Conservation (phyloP, 2,329 filamentous ascomycete genomes). For the Scorias spongiosa region DNA sequence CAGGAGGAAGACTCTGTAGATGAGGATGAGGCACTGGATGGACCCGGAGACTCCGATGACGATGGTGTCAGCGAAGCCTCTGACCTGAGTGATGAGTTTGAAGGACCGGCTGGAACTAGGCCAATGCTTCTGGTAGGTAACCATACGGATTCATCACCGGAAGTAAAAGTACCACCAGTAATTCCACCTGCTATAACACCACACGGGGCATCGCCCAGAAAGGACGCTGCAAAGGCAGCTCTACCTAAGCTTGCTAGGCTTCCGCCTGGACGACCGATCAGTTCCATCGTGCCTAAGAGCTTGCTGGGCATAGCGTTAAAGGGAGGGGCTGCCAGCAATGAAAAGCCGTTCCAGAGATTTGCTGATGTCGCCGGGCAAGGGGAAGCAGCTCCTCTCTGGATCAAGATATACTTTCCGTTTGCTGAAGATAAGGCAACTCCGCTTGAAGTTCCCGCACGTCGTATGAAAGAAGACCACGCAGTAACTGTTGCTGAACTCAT, state of each 20-base stretch:
- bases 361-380: slow-evolving; percentile 63
- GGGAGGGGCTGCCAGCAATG: slow-evolving; percentile 39
- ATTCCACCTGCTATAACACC: slow-evolving; percentile 29
- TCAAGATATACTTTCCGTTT: slow-evolving; percentile 65
- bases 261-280: slow-evolving; percentile 58
- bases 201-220: slow-evolving; percentile 45
- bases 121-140: slow-evolving; percentile 56
- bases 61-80: slow-evolving; percentile 22
- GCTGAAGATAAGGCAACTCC: slow-evolving; percentile 49
- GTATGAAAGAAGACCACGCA: slow-evolving; percentile 51
- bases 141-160: slow-evolving; percentile 38
- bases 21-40: slow-evolving; percentile 9
- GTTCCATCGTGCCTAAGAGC: slow-evolving; percentile 54
- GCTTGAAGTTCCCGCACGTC: slow-evolving; percentile 56
- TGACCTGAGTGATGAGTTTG: slow-evolving; percentile 41
- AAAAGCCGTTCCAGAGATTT: slow-evolving; percentile 62
- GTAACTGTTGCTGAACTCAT: slow-evolving; percentile 71
- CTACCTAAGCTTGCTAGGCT: slow-evolving; percentile 46
- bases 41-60: slow-evolving; percentile 22
- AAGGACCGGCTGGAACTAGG: slow-evolving; percentile 34
- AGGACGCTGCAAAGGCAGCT: slow-evolving; percentile 37
- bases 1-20: slow-evolving; percentile 28
- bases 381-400: slow-evolving; percentile 57
- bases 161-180: slow-evolving; percentile 27
- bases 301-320: slow-evolving; percentile 57